Base-by-base conservation (phyloP, 495 filamentous ascomycete species). In the Thermochaetoides thermophila region DNA sequence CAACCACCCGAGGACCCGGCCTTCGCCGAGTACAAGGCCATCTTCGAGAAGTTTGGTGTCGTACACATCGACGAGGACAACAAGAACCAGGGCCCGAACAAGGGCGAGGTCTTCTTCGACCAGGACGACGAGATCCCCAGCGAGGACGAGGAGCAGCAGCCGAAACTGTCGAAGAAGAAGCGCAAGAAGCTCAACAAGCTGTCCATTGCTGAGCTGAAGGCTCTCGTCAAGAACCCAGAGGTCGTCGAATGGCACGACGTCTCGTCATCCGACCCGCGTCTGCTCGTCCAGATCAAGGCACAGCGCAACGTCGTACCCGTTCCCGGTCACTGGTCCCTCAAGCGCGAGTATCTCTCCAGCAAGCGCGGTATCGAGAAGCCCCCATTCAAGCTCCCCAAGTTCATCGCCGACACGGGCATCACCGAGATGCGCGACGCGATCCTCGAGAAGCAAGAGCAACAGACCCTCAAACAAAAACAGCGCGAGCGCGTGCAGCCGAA, bases 181-280 rank as follows among this genome's bases (percentile, higher is more conserved):
- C 66, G 81, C 34, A 96, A 95, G 59, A 75, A 80, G 60, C 56
- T 80, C 47, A 87, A 78, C 61, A 93, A 91, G 57, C 68, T 95
- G 7, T 91, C 87, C 12, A 81, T 96, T 22, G 89, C 89, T 23
- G 84, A 95, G 54, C 69, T 97, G 29, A 96, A 96, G 56, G 82
- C 86, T 16, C 60, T 93, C 34, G 89, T 94, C 28, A 67, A 69
- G 44, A 89, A 85, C 44, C 89, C 89, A 7, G 89, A 97, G 53
- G 76, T 86, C 0, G 89, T 97, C 2, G 89, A 96, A 46, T 95
- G 87, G 89, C 91, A 87, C 27, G 89, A 97, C 50, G 81, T 82
- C 13, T 89, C 82, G n/a, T 84, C 87, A 2, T 68, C 78, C 25
- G 89, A 96, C 52, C 89, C 89, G 15, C 74, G 78, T 27, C 66